Evolutionary conservation across 1,284 basidiomycete species (phyloP).

Genomic region (Grifola frondosa): DNA sequence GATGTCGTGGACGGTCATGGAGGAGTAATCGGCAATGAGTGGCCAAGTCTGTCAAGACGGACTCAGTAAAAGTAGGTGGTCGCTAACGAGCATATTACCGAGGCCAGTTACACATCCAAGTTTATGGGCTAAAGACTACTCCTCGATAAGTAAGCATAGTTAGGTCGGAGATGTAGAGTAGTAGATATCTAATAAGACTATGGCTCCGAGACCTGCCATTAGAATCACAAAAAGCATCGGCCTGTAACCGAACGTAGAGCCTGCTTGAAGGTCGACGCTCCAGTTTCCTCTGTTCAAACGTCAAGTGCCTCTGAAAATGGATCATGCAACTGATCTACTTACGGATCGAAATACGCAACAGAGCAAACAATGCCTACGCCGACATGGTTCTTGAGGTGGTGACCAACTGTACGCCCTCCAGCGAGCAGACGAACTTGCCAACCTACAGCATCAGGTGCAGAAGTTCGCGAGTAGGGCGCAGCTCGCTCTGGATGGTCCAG

Average conservation of each 20-base stretch:
- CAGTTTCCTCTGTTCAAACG: slow-evolving; percentile 50
- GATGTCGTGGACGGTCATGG: slow-evolving; percentile 63
- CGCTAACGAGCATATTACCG: slow-evolving; percentile 35
- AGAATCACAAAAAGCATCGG: slow-evolving; percentile 81
- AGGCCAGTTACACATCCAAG: slow-evolving; percentile 69
- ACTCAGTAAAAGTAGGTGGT: slow-evolving; percentile 5
- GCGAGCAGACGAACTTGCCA: slow-evolving; percentile 8
- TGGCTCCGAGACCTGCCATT: slow-evolving; percentile 78
- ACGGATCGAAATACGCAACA: slow-evolving; percentile 70
- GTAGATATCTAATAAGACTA: slow-evolving; percentile 61
- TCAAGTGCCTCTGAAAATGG: slow-evolving; percentile 4
- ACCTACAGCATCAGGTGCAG: slow-evolving; percentile 5
- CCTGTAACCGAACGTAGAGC: slow-evolving; percentile 75
- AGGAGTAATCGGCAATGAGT: slow-evolving; percentile 71
- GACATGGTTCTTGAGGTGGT: slow-evolving; percentile 53
- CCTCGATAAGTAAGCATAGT: slow-evolving; percentile 8
- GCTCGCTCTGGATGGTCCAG: slow-evolving; percentile 20
- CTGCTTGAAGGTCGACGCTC: slow-evolving; percentile 74
- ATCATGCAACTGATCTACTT: slow-evolving; percentile 22
- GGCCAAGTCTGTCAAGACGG: slow-evolving; percentile 53
- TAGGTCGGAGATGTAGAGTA: too few species aligned
- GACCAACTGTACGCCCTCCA: slow-evolving; percentile 26
- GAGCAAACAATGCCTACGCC: slow-evolving; percentile 58
- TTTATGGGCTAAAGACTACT: slow-evolving; percentile 54
- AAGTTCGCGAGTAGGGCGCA: slow-evolving; percentile 12